Percentiles rank a stretch among this genome's conserved stretches.
Conservation (phyloP, 352 stramenopile genomes). For the Pythium aquatile region DNA sequence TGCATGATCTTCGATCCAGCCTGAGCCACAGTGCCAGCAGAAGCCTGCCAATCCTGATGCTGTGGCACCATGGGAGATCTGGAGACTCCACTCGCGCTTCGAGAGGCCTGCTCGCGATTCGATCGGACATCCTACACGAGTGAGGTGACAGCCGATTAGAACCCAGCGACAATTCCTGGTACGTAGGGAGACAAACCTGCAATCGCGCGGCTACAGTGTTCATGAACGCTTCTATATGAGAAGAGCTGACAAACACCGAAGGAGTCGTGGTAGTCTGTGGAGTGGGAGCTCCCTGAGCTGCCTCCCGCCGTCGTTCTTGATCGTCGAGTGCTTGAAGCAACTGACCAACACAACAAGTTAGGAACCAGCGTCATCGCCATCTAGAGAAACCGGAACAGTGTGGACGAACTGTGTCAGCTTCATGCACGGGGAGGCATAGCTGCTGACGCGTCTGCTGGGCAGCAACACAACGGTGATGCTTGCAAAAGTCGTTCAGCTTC, state of each 20-base stretch:
- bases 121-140: not conserved
- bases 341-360: not conserved
- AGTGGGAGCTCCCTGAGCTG: not conserved
- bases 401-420: conserved; percentile 29
- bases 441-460: conserved; percentile 33
- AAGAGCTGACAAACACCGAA: not conserved
- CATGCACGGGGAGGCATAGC: conserved; percentile 36
- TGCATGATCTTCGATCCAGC: conserved; percentile 24
- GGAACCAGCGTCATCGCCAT: too few species aligned
- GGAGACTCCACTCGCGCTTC: not conserved
- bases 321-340: not conserved
- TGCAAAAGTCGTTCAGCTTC: conserved; percentile 51
- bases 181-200: conserved; percentile 9
- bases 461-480: conserved; percentile 51
- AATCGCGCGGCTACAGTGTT: conserved; percentile 39
- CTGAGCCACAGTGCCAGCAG: not conserved
- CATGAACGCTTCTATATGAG: conserved; percentile 38
- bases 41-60: not conserved
- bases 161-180: not conserved
- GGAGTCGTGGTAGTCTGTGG: not conserved
- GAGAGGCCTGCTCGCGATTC: not conserved
- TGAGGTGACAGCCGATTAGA: not conserved
- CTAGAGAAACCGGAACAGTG: not conserved
- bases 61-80: not conserved
- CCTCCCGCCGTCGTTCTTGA: not conserved